Conservation (phyloP, 2,329 filamentous ascomycete species). For the Neonectria ditissima region DNA sequence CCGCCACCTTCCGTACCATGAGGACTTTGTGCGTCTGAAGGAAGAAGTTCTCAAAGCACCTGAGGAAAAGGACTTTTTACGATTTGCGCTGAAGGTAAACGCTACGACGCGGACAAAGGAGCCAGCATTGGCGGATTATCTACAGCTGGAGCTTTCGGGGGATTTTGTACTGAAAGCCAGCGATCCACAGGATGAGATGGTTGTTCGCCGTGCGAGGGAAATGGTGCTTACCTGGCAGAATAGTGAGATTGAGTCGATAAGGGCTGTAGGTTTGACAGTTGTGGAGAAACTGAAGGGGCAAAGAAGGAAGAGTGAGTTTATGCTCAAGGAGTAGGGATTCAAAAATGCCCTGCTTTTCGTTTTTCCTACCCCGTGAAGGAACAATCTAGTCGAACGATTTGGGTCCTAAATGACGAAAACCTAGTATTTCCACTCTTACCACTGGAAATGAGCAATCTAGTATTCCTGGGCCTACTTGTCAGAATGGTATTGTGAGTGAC, state of each 20-base stretch:
- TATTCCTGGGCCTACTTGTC: too few relatives aligned
- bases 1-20: conserved; percentile 39
- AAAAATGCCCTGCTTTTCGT: too few relatives aligned
- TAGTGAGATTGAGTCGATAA: conserved; percentile 21
- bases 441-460: too few relatives aligned
- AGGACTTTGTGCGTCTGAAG: conserved; percentile 35
- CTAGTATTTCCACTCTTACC: too few relatives aligned
- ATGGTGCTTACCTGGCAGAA: conserved; percentile 30
- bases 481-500: too few relatives aligned
- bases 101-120: conserved; percentile 10
- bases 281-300: not conserved
- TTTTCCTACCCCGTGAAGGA: too few relatives aligned
- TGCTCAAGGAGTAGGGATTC: not conserved
- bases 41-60: conserved; percentile 23
- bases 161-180: conserved; percentile 17
- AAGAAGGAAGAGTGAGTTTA: conserved; percentile 20
- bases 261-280: conserved; percentile 13
- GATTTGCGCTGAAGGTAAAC: conserved; percentile 30
- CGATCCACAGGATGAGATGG: not conserved
- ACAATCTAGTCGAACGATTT: too few relatives aligned
- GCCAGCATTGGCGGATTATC: conserved; percentile 32
- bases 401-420: too few relatives aligned
- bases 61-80: not conserved
- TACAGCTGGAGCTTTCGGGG: conserved; percentile 34
- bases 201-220: conserved; percentile 6